Conservation (phyloP, 345 rosid species). For the Eucalyptus sp. region DNA sequence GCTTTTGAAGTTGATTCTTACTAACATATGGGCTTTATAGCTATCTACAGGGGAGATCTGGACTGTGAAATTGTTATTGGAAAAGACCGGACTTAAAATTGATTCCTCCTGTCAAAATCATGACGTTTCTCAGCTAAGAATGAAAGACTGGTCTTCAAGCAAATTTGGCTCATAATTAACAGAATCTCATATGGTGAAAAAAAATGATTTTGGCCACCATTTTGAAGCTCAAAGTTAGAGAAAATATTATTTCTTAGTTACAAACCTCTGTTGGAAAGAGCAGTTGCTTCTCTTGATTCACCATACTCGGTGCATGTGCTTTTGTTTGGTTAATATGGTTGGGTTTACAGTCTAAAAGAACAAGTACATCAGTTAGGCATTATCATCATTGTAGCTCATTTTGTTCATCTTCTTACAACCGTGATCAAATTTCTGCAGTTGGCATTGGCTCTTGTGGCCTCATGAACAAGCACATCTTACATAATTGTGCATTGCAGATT, state of each 20-base stretch:
- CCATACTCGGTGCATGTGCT: neutral
- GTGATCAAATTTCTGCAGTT: neutral
- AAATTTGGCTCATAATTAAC: neutral
- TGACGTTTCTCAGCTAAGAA: neutral
- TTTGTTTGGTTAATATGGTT: neutral
- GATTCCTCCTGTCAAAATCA: neutral
- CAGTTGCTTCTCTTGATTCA: neutral
- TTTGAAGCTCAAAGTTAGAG: neutral
- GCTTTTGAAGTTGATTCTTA: neutral
- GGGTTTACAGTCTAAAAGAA: neutral
- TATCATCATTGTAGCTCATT: neutral
- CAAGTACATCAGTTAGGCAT: neutral
- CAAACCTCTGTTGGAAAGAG: neutral
- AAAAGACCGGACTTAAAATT: neutral
- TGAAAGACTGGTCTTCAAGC: neutral
- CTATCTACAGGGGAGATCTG: neutral
- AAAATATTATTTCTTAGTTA: neutral
- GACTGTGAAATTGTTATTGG: neutral
- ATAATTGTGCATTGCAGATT: constrained; percentile 31
- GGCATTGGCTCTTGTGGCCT: neutral
- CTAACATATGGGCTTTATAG: neutral
- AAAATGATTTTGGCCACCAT: neutral
- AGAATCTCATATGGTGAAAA: neutral
- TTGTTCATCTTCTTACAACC: neutral
- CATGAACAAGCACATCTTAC: neutral